A percentile compares a stretch with the other conserved stretches of the same genome.
Conservation (phyloP, 768 basidiomycete genomes). For the Trametes cingulata region DNA sequence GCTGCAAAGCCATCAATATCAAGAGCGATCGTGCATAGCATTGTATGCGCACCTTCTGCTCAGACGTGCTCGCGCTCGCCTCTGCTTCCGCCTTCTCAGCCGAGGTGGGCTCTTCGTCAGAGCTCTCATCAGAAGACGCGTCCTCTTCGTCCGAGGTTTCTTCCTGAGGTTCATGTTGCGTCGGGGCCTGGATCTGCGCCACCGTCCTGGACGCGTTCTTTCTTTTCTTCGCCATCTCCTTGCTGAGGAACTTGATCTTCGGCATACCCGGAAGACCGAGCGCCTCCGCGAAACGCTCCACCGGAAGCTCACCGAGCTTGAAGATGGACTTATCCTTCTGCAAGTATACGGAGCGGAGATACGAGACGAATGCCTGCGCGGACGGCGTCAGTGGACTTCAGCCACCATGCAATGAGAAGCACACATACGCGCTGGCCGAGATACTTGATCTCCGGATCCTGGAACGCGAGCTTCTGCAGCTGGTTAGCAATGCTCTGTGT, state of each 20-base stretch:
- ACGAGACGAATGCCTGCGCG: slow-evolving; percentile 89
- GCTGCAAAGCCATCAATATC: slow-evolving; percentile 15
- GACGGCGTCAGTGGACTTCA: not conserved
- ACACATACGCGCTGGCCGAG: slow-evolving; percentile 83
- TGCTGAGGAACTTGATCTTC: slow-evolving; percentile 85
- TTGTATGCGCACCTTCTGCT: slow-evolving; percentile 42
- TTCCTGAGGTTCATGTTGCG: slow-evolving; percentile 30
- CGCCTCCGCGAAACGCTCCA: slow-evolving; percentile 82
- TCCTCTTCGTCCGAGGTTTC: slow-evolving; percentile 30
- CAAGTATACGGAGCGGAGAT: slow-evolving; percentile 87
- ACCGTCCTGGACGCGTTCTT: slow-evolving; percentile 69
- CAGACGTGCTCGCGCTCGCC: slow-evolving; percentile 27
- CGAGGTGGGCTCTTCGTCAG: slow-evolving; percentile 32
- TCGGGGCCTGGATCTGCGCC: slow-evolving; percentile 32
- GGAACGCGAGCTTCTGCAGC: slow-evolving; percentile 89
- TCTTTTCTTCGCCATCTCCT: slow-evolving; percentile 67
- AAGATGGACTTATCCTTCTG: slow-evolving; percentile 95
- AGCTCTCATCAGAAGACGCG: slow-evolving; percentile 21
- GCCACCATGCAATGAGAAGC: not conserved
- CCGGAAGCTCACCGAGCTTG: slow-evolving; percentile 79
- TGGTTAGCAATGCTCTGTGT: slow-evolving; percentile 82
- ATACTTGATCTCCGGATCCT: slow-evolving; percentile 96
- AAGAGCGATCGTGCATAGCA: not conserved
- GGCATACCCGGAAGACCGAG: slow-evolving; percentile 93
- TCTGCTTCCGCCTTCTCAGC: not conserved